Percentiles rank a stretch among this genome's conserved stretches.
Evolutionary conservation across 306 rosid species (phyloP).

Genomic region (Purshia tridentata): DNA sequence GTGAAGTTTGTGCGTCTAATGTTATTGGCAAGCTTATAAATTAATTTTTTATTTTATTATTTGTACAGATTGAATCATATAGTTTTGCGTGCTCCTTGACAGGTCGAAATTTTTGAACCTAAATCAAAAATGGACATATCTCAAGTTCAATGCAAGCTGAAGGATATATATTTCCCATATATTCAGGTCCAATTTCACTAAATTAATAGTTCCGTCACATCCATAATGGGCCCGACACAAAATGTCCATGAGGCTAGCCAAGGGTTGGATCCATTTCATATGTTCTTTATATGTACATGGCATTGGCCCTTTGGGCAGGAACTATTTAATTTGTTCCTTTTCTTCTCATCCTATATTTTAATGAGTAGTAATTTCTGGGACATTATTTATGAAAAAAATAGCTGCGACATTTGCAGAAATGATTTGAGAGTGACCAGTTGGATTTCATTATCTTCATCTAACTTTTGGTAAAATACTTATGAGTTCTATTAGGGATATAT

Average conservation of each 20-base stretch:
- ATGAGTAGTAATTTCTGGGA: background rate
- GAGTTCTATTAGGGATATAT: background rate
- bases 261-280: background rate
- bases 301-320: background rate
- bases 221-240: background rate
- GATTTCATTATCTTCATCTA: background rate
- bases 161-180: slow-evolving; percentile 68
- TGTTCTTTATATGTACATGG: background rate
- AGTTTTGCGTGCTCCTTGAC: slow-evolving; percentile 19
- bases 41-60: background rate
- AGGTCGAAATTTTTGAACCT: slow-evolving; percentile 53
- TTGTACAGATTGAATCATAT: background rate
- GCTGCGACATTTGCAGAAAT: background rate
- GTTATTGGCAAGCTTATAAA: background rate
- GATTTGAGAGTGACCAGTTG: background rate
- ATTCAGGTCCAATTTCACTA: slow-evolving; percentile 48
- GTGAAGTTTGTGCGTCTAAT: background rate
- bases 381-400: background rate
- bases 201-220: background rate
- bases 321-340: background rate
- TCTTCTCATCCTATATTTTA: background rate
- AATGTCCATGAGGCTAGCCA: background rate
- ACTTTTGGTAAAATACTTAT: background rate
- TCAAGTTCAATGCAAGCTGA: slow-evolving; percentile 50
- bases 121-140: slow-evolving; percentile 29